Percentiles rank a stretch among this genome's conserved stretches.
Conservation (phyloP, 805 yeast species). For the Wilhelminamyces savonicus region DNA sequence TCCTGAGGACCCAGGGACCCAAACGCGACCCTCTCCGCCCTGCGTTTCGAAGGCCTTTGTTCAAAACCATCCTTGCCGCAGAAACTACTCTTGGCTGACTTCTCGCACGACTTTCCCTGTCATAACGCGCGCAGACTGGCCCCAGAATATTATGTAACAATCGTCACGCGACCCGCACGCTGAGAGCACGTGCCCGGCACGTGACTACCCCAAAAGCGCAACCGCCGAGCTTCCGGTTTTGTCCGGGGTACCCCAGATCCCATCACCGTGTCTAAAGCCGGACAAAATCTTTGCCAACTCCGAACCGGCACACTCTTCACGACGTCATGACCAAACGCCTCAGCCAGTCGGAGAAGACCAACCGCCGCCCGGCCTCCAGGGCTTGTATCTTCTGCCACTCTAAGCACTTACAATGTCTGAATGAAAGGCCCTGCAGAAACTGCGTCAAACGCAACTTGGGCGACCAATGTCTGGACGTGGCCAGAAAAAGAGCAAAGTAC, state of each 20-base stretch:
- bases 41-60: no score
- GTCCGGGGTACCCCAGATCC: conserved; percentile 18
- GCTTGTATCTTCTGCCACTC: conserved; percentile 72
- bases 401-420: conserved; percentile 70
- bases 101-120: no score
- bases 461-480: conserved; percentile 51
- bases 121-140: no score
- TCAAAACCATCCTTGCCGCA: no score
- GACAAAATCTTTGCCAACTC: background rate
- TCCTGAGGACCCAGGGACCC: no score
- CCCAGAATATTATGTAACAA: conserved; percentile 4
- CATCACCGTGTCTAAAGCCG: conserved; percentile 1
- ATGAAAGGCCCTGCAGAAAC: conserved; percentile 64
- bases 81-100: no score
- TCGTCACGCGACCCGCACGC: background rate
- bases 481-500: conserved; percentile 45
- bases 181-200: background rate
- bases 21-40: no score
- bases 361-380: conserved; percentile 55
- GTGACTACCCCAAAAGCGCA: background rate
- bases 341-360: conserved; percentile 44
- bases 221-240: conserved; percentile 3
- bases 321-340: conserved; percentile 55
- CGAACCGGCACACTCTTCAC: background rate
- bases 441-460: conserved; percentile 58